Percentiles rank a stretch among this genome's conserved stretches.
Evolutionary conservation across 148 eudicot species (phyloP).

Genomic region (Chenopodium album): DNA sequence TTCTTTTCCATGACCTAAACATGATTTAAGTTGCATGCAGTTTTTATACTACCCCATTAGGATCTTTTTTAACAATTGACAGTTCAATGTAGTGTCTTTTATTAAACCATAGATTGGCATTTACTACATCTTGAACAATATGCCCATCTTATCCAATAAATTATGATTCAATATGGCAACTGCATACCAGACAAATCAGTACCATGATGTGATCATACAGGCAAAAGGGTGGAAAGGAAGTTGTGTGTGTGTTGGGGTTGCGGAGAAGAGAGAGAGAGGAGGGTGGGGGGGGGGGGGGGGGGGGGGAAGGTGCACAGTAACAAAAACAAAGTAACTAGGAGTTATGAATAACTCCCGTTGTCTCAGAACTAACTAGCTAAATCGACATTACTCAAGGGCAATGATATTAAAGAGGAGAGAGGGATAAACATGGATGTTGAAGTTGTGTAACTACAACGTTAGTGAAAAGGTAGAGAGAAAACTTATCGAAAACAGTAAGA

Average conservation of each 20-base stretch:
- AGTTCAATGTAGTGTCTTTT: background rate
- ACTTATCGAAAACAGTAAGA: background rate
- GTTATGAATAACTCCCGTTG: too few relatives aligned
- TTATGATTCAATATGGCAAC: background rate
- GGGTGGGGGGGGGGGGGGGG: too few relatives aligned
- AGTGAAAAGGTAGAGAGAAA: background rate
- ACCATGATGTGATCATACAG: background rate
- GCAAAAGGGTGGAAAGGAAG: background rate
- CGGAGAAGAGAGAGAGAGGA: background rate
- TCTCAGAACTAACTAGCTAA: too few relatives aligned
- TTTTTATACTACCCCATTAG: background rate
- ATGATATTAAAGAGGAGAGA: background rate
- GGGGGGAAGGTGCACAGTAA: too few relatives aligned
- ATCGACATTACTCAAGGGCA: background rate
- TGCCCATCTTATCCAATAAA: background rate
- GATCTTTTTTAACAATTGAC: background rate
- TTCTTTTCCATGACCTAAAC: background rate
- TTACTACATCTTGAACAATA: background rate
- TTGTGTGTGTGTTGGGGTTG: too few relatives aligned
- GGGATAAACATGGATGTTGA: background rate
- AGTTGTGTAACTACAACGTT: background rate
- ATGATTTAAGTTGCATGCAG: background rate
- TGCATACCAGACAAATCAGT: background rate
- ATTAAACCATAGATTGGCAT: background rate
- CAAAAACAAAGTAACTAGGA: too few relatives aligned